Base-by-base conservation (phyloP, 352 stramenopile genomes). In the Plasmopara viticola region DNA sequence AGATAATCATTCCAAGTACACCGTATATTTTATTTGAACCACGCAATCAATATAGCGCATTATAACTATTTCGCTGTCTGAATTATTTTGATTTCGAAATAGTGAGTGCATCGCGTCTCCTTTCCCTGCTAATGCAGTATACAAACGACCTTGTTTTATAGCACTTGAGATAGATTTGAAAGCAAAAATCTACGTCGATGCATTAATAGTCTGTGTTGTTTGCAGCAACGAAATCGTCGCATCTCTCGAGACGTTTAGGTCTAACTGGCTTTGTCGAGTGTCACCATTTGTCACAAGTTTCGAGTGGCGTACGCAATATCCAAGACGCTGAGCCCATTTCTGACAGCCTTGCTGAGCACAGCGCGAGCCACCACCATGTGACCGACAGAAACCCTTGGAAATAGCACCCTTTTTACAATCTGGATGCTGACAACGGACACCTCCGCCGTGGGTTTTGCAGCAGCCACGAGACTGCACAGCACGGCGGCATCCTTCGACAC, bases 401-500 rank as follows among this genome's bases (percentile, higher is more conserved):
- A 94, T 90, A 35, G 84, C 84, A 2, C 84, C 86, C 57, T 94
- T 94, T 31, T 74, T 77, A 51, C 85, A 95, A 9, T 78, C 78
- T 4, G 65, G 65, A 12, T 74, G 61, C 59, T 90, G 79, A 62
- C 85, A 95, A n/a, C 79, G 80, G 20, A 90, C 81, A 28, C 85
- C 85, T 9, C 85, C 85, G 7, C 85, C 85, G 55, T 95, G 85
- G 2, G 81, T 91, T 62, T 92, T 93, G 64, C 85, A 95, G 40
- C 78, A 88, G 9, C 85, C 85, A 10, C 85, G 80, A 35, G 80
- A 90, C 62, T 94, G 83, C 44, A 92, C 84, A 5, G 76, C 78
- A 40, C 82, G 79, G 18, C 77, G 59, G 34, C 84, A 94, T 0
- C 71, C 76, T 17, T 87, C 73, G 2, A 89, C 55, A 34, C 67